Evolutionary conservation across 306 rosid genomes (phyloP).

Genomic region (Cucurbita pepo): DNA sequence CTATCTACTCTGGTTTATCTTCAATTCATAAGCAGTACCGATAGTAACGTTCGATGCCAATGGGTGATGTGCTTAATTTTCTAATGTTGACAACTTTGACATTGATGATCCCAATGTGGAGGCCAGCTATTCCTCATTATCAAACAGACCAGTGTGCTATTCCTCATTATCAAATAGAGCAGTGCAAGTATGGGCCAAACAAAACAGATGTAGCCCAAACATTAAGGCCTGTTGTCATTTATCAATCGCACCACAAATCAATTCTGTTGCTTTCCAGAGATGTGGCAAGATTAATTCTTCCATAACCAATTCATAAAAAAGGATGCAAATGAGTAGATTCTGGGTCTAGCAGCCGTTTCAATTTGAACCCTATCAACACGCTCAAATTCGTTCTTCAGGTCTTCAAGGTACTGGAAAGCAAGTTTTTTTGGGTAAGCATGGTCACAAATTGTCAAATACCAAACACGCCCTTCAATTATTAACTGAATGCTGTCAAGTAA

Average conservation of each 20-base stretch:
- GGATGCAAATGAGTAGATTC: not conserved
- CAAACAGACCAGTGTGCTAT: no score
- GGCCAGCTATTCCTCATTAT: not conserved
- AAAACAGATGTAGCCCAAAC: not conserved
- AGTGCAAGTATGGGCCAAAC: not conserved
- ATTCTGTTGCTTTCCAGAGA: not conserved
- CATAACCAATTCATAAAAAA: not conserved
- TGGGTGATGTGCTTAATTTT: no score
- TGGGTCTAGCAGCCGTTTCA: conserved; percentile 80
- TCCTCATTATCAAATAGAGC: not conserved
- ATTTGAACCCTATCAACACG: conserved; percentile 59
- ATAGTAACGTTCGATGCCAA: no score
- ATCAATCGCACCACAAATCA: not conserved
- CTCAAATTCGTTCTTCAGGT: no score
- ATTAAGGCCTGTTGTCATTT: not conserved
- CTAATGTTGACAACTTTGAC: not conserved
- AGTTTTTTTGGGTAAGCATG: no score
- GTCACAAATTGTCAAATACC: no score
- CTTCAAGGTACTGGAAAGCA: no score
- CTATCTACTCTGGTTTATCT: no score
- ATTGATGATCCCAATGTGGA: not conserved
- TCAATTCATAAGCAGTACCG: no score
- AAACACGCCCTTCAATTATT: conserved; percentile 75
- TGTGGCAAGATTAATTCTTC: not conserved
- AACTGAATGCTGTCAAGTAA: conserved; percentile 58